phyloP scores from a whole-genome alignment of 2,329 filamentous ascomycete genomes.

The Fusarium sp. region DNA sequence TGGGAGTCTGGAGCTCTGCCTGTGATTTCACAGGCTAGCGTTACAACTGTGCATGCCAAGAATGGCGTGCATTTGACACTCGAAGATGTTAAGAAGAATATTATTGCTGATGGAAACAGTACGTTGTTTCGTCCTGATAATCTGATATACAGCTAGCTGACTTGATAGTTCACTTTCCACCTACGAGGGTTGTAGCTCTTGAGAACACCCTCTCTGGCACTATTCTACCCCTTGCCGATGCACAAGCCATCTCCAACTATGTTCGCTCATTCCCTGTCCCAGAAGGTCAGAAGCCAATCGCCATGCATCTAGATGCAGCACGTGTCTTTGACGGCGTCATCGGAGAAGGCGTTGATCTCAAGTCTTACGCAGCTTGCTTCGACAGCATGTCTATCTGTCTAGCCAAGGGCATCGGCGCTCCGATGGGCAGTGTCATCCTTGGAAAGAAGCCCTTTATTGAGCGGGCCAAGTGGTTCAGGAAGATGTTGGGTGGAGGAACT shows the following conservation, averaged over 20 bases:
- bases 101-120: conserved; percentile 49
- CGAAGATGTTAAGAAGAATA: conserved; percentile 72
- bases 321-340: conserved; percentile 81
- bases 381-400: conserved; percentile 83
- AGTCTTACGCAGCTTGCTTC: conserved; percentile 74
- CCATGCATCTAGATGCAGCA: conserved; percentile 81
- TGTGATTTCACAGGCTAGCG: conserved; percentile 75
- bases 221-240: conserved; percentile 79
- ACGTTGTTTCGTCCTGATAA: not conserved
- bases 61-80: conserved; percentile 80
- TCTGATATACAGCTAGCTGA: conserved; percentile 40
- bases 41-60: conserved; percentile 72
- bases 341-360: conserved; percentile 72
- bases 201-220: conserved; percentile 86
- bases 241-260: conserved; percentile 75
- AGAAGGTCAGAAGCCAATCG: conserved; percentile 63
- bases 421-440: conserved; percentile 79
- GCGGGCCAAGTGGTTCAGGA: conserved; percentile 62
- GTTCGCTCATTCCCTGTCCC: conserved; percentile 61
- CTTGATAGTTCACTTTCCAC: conserved; percentile 79
- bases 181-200: conserved; percentile 80
- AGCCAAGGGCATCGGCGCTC: conserved; percentile 82
- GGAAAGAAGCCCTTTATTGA: conserved; percentile 57
- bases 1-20: conserved; percentile 75
- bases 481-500: conserved; percentile 78